These are phyloP conservation scores for Dorcoceras hygrometricum DNA, from an alignment of 257 asterid genomes.

Conservation along the genomic window DNA sequence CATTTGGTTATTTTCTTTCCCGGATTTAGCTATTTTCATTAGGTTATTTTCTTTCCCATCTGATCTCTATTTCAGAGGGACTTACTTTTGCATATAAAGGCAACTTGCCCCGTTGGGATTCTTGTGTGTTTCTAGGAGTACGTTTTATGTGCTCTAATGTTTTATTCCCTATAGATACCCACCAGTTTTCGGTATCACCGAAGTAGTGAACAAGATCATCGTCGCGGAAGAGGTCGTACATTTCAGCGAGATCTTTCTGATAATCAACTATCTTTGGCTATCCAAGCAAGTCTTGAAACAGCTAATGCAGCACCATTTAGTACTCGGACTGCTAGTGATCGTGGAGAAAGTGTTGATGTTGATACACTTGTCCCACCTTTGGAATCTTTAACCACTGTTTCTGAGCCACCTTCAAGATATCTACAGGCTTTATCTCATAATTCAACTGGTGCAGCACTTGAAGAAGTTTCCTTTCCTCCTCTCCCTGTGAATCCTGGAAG, in stretches of 20 bases:
- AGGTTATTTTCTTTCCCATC: not conserved
- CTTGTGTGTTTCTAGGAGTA: conserved; percentile 5
- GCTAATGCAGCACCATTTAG: conserved; percentile 39
- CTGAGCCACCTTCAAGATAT: conserved; percentile 65
- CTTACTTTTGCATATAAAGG: conserved; percentile 12
- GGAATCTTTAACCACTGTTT: conserved; percentile 51
- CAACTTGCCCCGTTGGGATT: not conserved
- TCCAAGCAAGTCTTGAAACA: conserved; percentile 77
- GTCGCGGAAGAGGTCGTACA: conserved; percentile 69
- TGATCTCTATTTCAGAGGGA: conserved; percentile 9
- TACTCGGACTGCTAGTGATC: conserved; percentile 34
- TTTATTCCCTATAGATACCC: conserved; percentile 56
- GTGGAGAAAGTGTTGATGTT: conserved; percentile 34
- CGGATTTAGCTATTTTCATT: not conserved
- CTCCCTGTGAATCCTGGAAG: conserved; percentile 50
- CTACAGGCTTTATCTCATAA: conserved; percentile 67
- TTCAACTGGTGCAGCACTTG: conserved; percentile 53
- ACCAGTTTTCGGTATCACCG: conserved; percentile 86
- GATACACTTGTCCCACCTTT: conserved; percentile 59
- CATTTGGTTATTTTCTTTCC: not conserved
- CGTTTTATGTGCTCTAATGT: conserved; percentile 18
- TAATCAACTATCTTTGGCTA: conserved; percentile 70
- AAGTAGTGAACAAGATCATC: conserved; percentile 62
- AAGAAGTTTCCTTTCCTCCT: conserved; percentile 84
- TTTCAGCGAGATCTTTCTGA: conserved; percentile 72